phyloP scores from a whole-genome alignment of 805 yeast species.

The Ogataea pini region DNA sequence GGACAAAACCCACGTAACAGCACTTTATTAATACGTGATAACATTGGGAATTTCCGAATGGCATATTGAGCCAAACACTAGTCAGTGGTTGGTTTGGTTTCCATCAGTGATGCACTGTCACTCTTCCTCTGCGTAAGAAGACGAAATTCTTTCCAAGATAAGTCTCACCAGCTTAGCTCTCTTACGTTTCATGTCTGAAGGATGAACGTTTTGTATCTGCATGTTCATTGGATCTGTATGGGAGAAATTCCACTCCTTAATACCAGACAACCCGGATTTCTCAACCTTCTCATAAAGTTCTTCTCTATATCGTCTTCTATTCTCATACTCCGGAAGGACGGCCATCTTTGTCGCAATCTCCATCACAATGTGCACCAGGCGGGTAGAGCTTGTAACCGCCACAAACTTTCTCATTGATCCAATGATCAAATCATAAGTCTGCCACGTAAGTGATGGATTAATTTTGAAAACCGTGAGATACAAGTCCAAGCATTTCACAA shows the following conservation, averaged over 20 bases:
- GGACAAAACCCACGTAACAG: neutral
- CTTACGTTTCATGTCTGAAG: conserved; percentile 7
- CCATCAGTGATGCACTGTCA: neutral
- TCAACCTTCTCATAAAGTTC: conserved; percentile 26
- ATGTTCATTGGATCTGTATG: conserved; percentile 18
- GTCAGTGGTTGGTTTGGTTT: neutral
- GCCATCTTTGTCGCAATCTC: conserved; percentile 31
- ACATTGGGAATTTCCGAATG: neutral
- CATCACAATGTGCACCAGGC: conserved; percentile 27
- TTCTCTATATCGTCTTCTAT: conserved; percentile 24
- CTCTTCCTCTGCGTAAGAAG: conserved; percentile 26
- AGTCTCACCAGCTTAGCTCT: conserved; percentile 14
- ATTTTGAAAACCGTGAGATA: conserved; percentile 16
- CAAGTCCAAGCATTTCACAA: conserved; percentile 27
- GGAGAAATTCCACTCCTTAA: conserved; percentile 20
- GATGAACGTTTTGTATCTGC: neutral
- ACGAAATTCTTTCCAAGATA: conserved; percentile 22
- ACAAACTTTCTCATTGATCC: conserved; percentile 26
- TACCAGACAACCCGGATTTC: conserved; percentile 25
- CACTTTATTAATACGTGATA: neutral
- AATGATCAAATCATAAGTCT: conserved; percentile 20
- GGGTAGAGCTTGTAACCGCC: conserved; percentile 24
- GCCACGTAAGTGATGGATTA: conserved; percentile 22
- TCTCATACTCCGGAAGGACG: conserved; percentile 32
- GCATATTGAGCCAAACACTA: neutral